Evolutionary conservation across 2,329 filamentous ascomycete species (phyloP).

Genomic region (Trichophyton simii): DNA sequence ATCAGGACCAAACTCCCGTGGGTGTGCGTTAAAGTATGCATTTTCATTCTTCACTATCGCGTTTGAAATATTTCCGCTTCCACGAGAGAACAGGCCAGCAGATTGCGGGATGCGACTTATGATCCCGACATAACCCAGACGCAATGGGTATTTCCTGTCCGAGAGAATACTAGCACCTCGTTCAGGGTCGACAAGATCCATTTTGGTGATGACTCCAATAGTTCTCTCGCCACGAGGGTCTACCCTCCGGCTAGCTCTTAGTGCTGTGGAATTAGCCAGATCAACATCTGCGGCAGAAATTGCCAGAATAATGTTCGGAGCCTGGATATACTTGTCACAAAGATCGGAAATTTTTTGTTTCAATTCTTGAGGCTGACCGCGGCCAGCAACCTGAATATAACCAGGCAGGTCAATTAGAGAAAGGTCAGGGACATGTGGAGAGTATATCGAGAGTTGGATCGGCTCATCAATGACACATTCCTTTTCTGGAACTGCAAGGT

Average conservation of each 20-base stretch:
- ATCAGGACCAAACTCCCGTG: slow-evolving; percentile 62
- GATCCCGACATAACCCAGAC: slow-evolving; percentile 93
- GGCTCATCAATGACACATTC: slow-evolving; percentile 95
- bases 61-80: slow-evolving; percentile 62
- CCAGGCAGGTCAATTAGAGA: slow-evolving; percentile 93
- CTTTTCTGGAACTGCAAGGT: slow-evolving; percentile 76
- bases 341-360: slow-evolving; percentile 94
- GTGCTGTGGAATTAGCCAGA: slow-evolving; percentile 84
- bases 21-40: slow-evolving; percentile 73
- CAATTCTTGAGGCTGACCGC: slow-evolving; percentile 77
- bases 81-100: slow-evolving; percentile 66
- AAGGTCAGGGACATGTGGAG: slow-evolving; percentile 85
- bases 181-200: slow-evolving; percentile 83
- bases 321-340: slow-evolving; percentile 95
- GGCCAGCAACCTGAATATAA: slow-evolving; percentile 90
- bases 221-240: slow-evolving; percentile 91
- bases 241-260: slow-evolving; percentile 78
- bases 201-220: slow-evolving; percentile 98
- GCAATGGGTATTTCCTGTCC: slow-evolving; percentile 84
- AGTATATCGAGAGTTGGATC: slow-evolving; percentile 91
- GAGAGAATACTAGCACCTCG: slow-evolving; percentile 67
- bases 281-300: slow-evolving; percentile 98
- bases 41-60: slow-evolving; percentile 82
- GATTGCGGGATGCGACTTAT: slow-evolving; percentile 65
- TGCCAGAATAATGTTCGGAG: slow-evolving; percentile 90